Conservation (phyloP, 805 yeast species). For the Candida nanaspora region DNA sequence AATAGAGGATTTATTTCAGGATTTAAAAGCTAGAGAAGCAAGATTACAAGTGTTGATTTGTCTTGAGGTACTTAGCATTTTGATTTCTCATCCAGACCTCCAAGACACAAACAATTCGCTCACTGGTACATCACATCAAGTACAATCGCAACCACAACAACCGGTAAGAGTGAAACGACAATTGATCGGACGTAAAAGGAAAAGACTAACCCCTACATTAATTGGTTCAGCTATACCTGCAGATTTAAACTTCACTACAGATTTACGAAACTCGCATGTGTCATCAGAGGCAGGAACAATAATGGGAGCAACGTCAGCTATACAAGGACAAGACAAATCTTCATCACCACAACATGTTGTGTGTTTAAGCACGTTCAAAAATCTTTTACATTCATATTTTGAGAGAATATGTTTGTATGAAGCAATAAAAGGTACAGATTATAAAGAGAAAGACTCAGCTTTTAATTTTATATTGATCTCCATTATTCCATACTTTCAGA, state of each 20-base stretch:
- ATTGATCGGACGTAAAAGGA: conserved; percentile 22
- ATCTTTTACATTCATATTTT: conserved; percentile 8
- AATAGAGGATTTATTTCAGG: background rate
- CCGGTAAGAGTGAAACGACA: conserved; percentile 2
- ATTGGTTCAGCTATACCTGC: conserved; percentile 22
- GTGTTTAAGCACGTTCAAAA: background rate
- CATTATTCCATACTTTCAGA: conserved; percentile 24
- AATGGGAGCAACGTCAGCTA: no score
- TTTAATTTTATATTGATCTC: conserved; percentile 19
- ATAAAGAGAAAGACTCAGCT: conserved; percentile 20
- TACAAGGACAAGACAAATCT: no score
- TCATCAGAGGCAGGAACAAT: background rate
- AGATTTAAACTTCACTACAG: conserved; percentile 18
- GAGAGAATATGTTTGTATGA: conserved; percentile 27
- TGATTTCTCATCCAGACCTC: conserved; percentile 2
- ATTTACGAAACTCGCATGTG: conserved; percentile 10
- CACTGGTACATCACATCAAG: background rate
- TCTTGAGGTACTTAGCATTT: conserved; percentile 19
- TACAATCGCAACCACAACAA: no score
- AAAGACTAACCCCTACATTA: conserved; percentile 25
- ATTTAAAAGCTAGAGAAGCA: conserved; percentile 20
- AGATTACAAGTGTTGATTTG: conserved; percentile 22
- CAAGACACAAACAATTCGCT: background rate
- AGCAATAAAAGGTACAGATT: conserved; percentile 20
- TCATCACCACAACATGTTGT: no score